A percentile compares a stretch with the other conserved stretches of the same genome.
Evolutionary conservation across 805 yeast species (phyloP).

Genomic region (Schwanniomyces yamadae): DNA sequence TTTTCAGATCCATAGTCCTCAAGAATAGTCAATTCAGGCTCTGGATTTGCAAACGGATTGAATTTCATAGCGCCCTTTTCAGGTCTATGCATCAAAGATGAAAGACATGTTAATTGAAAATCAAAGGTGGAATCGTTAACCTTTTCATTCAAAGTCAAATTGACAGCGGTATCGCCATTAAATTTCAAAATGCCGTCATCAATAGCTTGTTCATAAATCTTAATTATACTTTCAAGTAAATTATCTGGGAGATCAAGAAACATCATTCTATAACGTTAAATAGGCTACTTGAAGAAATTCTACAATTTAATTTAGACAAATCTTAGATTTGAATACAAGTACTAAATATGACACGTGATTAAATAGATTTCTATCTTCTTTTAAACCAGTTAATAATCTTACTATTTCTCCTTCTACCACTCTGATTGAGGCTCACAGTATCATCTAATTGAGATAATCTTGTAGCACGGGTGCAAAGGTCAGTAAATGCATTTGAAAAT

Average conservation of each 20-base stretch:
- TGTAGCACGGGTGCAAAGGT: constrained; percentile 17
- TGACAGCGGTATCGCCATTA: constrained; percentile 45
- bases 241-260: constrained; percentile 33
- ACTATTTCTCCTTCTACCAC: constrained; percentile 13
- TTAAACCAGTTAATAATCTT: constrained; percentile 26
- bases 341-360: no score
- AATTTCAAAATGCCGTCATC: constrained; percentile 46
- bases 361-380: constrained; percentile 16
- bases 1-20: constrained; percentile 52
- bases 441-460: constrained; percentile 9
- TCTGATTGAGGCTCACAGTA: constrained; percentile 11
- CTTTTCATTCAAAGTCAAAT: constrained; percentile 25
- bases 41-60: constrained; percentile 82
- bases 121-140: constrained; percentile 15
- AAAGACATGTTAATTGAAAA: constrained; percentile 31
- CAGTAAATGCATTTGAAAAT: constrained; percentile 17
- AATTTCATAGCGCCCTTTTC: constrained; percentile 38
- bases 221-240: constrained; percentile 32
- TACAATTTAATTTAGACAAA: constrained; percentile 1
- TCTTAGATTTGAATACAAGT: background rate
- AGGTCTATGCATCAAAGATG: constrained; percentile 38
- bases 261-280: constrained; percentile 13
- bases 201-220: constrained; percentile 50
- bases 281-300: no score
- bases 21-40: constrained; percentile 65